These are phyloP conservation scores for Tuber melanosporum DNA, from an alignment of 495 filamentous ascomycete species.

Conservation along the genomic window DNA sequence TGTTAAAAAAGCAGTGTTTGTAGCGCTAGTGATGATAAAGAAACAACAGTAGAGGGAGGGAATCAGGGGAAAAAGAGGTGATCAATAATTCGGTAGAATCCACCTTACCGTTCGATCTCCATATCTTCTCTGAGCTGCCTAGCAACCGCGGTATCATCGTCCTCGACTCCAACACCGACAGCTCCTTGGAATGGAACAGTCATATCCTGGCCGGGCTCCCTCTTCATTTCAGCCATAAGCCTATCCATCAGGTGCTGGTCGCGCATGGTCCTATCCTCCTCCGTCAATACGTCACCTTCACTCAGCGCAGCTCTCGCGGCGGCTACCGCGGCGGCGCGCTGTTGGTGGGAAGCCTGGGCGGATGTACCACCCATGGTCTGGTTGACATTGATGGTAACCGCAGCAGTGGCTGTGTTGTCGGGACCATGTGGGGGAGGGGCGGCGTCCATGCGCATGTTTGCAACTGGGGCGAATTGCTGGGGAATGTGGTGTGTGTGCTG, in stretches of 20 bases:
- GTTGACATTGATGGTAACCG: constrained; percentile 9
- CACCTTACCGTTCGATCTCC: constrained; percentile 25
- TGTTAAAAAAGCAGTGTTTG: constrained; percentile 13
- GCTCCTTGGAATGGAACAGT: constrained; percentile 29
- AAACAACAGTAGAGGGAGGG: constrained; percentile 43
- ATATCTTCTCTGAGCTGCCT: constrained; percentile 28
- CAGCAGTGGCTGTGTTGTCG: constrained; percentile 18
- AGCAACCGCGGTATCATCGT: constrained; percentile 29
- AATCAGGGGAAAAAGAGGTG: constrained; percentile 44
- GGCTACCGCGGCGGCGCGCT: constrained; percentile 30
- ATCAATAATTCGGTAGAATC: constrained; percentile 5
- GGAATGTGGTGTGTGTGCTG: constrained; percentile 31
- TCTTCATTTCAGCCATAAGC: constrained; percentile 39
- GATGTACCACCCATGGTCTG: background rate
- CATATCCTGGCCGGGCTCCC: constrained; percentile 21
- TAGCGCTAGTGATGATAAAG: background rate
- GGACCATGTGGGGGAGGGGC: background rate
- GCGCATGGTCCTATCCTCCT: constrained; percentile 39
- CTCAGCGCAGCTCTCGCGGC: constrained; percentile 37
- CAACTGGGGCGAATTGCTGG: constrained; percentile 34
- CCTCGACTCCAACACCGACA: constrained; percentile 5
- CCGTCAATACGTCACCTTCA: constrained; percentile 34
- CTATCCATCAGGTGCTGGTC: constrained; percentile 40
- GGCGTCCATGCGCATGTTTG: constrained; percentile 22
- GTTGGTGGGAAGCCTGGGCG: constrained; percentile 18